Percentiles rank a stretch among this genome's conserved stretches.
These are phyloP conservation scores for Rubus parviflorus DNA, from an alignment of 306 rosid genomes.

Conservation along the genomic window DNA sequence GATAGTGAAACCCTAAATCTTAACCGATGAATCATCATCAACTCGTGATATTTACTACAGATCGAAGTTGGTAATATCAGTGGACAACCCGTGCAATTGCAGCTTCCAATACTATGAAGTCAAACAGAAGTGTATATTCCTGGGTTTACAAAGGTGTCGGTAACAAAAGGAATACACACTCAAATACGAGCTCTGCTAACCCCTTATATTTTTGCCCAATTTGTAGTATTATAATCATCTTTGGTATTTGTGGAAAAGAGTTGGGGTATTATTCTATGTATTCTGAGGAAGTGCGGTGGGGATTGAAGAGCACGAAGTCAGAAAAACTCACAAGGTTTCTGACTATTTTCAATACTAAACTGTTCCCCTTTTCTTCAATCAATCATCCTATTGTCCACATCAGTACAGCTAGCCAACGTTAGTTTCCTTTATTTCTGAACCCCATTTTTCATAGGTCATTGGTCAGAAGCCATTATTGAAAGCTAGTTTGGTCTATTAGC, in stretches of 20 bases:
- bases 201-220: neutral
- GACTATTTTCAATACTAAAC: neutral
- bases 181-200: neutral
- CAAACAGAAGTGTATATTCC: neutral
- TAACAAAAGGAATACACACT: neutral
- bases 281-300: conserved; percentile 2
- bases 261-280: neutral
- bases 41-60: neutral
- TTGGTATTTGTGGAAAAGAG: neutral
- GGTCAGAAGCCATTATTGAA: neutral
- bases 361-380: too few species aligned
- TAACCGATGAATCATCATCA: too few species aligned
- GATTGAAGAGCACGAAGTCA: conserved; percentile 7
- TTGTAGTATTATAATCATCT: neutral
- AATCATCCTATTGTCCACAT: neutral
- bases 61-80: neutral
- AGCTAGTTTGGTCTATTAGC: neutral
- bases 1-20: too few species aligned
- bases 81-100: neutral
- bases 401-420: neutral
- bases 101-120: neutral
- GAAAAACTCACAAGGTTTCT: conserved; percentile 9
- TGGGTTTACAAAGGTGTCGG: neutral
- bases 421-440: neutral
- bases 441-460: neutral